Conservation (phyloP, 495 filamentous ascomycete genomes). For the Penicillium lividum region DNA sequence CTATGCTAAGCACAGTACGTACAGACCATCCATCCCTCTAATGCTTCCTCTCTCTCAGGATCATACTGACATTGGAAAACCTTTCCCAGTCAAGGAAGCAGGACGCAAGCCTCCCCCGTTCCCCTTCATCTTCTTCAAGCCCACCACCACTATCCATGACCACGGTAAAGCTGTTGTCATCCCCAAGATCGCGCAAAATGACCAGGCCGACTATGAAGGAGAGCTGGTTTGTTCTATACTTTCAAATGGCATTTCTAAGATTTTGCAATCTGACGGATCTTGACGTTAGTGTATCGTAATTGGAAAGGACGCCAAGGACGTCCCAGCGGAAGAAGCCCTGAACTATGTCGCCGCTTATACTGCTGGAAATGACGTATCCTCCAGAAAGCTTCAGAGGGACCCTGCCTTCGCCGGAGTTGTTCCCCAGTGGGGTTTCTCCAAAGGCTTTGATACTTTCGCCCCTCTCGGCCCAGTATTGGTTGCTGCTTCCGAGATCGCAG, state of each 20-base stretch:
- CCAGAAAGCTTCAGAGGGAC: constrained; percentile 46
- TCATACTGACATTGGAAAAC: too few relatives aligned
- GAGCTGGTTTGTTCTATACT: constrained; percentile 40
- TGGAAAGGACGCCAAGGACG: constrained; percentile 46
- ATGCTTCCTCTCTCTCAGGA: not conserved
- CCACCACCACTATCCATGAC: constrained; percentile 43
- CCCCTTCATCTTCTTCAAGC: constrained; percentile 55
- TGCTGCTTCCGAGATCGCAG: constrained; percentile 27
- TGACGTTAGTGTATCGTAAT: constrained; percentile 33
- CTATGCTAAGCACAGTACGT: constrained; percentile 42
- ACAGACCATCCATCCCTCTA: not conserved
- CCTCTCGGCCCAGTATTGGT: constrained; percentile 62
- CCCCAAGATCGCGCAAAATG: constrained; percentile 50
- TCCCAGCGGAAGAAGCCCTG: constrained; percentile 41
- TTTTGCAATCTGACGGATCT: not conserved
- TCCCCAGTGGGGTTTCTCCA: constrained; percentile 72
- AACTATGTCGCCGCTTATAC: constrained; percentile 52
- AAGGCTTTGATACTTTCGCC: constrained; percentile 77
- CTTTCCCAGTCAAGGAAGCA: constrained; percentile 46
- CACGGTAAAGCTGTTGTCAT: constrained; percentile 43
- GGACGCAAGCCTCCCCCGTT: constrained; percentile 47
- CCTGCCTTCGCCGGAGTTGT: constrained; percentile 59
- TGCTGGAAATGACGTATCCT: constrained; percentile 51
- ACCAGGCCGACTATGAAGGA: constrained; percentile 55
- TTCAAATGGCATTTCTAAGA: not conserved